Percentiles rank a stretch among this genome's conserved stretches.
These are phyloP conservation scores for Skeletonema costatum DNA, from an alignment of 108 stramenopile species.

Conservation along the genomic window DNA sequence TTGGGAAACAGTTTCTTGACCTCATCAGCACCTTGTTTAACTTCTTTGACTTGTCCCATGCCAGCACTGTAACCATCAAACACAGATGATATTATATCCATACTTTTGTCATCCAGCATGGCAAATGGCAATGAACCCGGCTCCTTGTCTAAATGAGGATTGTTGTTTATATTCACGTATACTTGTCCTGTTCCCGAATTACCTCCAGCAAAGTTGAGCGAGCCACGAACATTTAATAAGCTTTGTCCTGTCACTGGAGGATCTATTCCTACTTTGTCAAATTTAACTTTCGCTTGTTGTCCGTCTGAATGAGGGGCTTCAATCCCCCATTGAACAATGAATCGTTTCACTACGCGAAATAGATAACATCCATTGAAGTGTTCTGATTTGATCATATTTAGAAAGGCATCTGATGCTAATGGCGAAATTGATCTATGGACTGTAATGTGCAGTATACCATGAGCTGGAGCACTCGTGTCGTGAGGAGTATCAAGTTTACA, in stretches of 20 bases:
- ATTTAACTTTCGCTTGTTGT: neutral
- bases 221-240: conserved; percentile 36
- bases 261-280: conserved; percentile 34
- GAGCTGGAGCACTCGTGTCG: conserved; percentile 11
- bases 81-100: conserved; percentile 30
- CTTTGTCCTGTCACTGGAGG: conserved; percentile 9
- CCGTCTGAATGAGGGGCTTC: conserved; percentile 8
- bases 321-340: conserved; percentile 47
- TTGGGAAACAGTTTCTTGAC: conserved; percentile 40
- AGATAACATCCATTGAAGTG: conserved; percentile 43
- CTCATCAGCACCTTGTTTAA: conserved; percentile 31
- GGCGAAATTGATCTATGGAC: conserved; percentile 38
- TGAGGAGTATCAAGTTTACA: conserved; percentile 30
- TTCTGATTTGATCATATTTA: conserved; percentile 20
- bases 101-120: conserved; percentile 25
- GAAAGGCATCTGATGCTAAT: conserved; percentile 38
- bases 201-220: conserved; percentile 43
- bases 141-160: conserved; percentile 38
- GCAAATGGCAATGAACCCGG: conserved; percentile 43
- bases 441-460: conserved; percentile 24
- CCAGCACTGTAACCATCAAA: conserved; percentile 40
- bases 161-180: conserved; percentile 29
- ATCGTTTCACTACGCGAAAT: conserved; percentile 39
- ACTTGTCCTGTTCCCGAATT: conserved; percentile 39
- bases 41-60: conserved; percentile 40